These are phyloP conservation scores for Rhodomyrtus tomentosa DNA, from an alignment of 345 rosid genomes.

Conservation along the genomic window DNA sequence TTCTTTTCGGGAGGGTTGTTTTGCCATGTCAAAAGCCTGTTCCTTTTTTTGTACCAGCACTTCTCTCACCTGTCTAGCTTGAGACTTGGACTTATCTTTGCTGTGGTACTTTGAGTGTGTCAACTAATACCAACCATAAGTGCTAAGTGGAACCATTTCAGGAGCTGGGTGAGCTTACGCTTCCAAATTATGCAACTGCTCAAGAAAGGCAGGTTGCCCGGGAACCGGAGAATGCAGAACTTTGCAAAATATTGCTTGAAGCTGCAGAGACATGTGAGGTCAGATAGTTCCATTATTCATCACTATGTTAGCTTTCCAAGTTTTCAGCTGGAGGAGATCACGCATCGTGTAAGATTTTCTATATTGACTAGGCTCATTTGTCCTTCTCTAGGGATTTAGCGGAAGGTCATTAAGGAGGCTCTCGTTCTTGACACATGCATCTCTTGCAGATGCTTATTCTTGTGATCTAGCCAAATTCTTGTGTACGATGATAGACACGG, in stretches of 20 bases:
- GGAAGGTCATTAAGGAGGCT: conserved; percentile 90
- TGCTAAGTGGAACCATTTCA: conserved; percentile 2
- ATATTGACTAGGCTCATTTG: neutral
- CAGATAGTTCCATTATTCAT: neutral
- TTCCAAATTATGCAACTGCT: conserved; percentile 55
- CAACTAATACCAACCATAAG: neutral
- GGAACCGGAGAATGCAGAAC: conserved; percentile 23
- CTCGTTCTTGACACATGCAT: conserved; percentile 79
- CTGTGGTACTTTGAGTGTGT: neutral
- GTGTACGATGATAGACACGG: conserved; percentile 60
- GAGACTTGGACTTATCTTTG: neutral
- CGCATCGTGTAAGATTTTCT: neutral
- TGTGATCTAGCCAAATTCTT: conserved; percentile 57
- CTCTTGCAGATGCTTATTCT: conserved; percentile 48
- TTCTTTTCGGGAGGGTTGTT: neutral
- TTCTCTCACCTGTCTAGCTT: neutral
- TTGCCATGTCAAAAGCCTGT: neutral
- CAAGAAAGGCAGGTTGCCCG: conserved; percentile 35
- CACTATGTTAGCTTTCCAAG: neutral
- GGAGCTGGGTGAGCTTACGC: conserved; percentile 33
- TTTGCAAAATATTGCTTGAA: conserved; percentile 51
- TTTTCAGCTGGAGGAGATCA: neutral
- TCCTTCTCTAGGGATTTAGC: conserved; percentile 60
- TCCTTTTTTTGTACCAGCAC: neutral
- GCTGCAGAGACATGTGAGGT: conserved; percentile 92